Evolutionary conservation across 495 filamentous ascomycete species (phyloP).

Genomic region (Penicillium steckii): DNA sequence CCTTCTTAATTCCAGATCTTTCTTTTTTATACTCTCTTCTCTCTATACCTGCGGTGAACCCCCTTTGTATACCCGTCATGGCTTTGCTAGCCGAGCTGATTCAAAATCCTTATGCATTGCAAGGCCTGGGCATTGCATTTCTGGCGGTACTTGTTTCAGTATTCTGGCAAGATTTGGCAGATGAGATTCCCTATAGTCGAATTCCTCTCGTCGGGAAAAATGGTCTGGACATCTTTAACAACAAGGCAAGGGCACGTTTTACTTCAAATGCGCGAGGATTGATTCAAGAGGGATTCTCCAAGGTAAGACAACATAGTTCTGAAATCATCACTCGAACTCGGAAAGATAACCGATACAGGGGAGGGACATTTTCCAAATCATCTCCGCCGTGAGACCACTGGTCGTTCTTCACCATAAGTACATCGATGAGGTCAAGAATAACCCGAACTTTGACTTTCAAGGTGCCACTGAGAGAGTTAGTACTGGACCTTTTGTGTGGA

Average conservation of each 20-base stretch:
- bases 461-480: conserved; percentile 39
- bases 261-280: conserved; percentile 21
- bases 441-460: conserved; percentile 38
- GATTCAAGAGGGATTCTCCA: conserved; percentile 29
- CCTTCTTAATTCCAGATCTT: background rate
- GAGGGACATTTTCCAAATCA: conserved; percentile 38
- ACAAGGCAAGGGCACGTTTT: conserved; percentile 28
- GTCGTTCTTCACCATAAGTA: conserved; percentile 48
- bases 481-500: background rate
- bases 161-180: conserved; percentile 26
- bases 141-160: conserved; percentile 19
- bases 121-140: conserved; percentile 21
- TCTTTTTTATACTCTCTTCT: background rate
- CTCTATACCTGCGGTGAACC: no score
- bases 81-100: conserved; percentile 23
- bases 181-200: conserved; percentile 28
- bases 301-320: conserved; percentile 17
- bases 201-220: conserved; percentile 32
- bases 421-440: conserved; percentile 49
- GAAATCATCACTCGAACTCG: background rate
- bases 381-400: conserved; percentile 29
- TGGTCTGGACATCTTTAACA: conserved; percentile 32
- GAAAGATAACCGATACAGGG: conserved; percentile 15
- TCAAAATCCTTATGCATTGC: conserved; percentile 21
- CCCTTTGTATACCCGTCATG: conserved; percentile 16